Conservation (phyloP, 495 filamentous ascomycete species). For the Penicillium odoratum region DNA sequence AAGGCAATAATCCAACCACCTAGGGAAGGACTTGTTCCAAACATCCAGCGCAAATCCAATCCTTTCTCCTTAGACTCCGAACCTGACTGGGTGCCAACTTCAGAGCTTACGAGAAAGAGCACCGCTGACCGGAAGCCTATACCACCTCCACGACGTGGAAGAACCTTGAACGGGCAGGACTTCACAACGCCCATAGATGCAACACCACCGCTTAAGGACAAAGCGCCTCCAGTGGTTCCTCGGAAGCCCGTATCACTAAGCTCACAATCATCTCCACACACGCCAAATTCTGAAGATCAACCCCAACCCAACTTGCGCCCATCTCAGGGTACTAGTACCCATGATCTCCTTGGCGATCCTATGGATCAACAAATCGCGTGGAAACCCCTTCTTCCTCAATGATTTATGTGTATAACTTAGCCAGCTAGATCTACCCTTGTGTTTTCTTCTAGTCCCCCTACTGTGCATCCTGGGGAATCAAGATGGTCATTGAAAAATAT, state of each 20-base stretch:
- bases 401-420: background rate
- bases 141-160: conserved; percentile 15
- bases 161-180: background rate
- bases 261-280: conserved; percentile 10
- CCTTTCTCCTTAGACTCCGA: conserved; percentile 70
- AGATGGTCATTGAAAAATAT: no score
- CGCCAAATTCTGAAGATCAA: background rate
- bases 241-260: conserved; percentile 36
- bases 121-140: conserved; percentile 12
- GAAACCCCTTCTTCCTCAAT: conserved; percentile 37
- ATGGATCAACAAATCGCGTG: conserved; percentile 29
- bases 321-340: background rate
- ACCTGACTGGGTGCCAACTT: conserved; percentile 68
- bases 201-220: background rate
- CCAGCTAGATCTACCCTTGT: background rate
- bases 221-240: conserved; percentile 31
- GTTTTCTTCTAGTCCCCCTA: no score
- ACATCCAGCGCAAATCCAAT: conserved; percentile 73
- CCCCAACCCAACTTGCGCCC: background rate
- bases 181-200: background rate
- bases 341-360: conserved; percentile 30
- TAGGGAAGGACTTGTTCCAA: conserved; percentile 57
- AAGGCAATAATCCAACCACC: conserved; percentile 70
- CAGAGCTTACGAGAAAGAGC: background rate
- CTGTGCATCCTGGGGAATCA: no score